phyloP scores from a whole-genome alignment of 2,329 filamentous ascomycete species.

The Colletotrichum sp. region DNA sequence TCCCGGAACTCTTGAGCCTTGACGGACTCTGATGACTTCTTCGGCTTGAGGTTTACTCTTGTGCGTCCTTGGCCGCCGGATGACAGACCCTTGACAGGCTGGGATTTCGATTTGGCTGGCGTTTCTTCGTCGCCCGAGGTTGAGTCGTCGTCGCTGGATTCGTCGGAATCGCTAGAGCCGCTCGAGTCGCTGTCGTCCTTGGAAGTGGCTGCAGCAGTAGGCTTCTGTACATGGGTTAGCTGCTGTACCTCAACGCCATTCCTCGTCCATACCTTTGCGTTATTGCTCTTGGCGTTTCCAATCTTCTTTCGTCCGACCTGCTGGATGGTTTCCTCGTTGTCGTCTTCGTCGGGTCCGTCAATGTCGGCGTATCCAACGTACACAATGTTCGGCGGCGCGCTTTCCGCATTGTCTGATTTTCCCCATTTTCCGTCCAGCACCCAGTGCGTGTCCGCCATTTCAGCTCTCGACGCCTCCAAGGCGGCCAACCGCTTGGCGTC shows the following conservation, averaged over 20 bases:
- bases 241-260: background rate
- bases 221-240: conserved; percentile 24
- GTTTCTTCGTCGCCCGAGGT: conserved; percentile 1
- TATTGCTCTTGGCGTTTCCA: conserved; percentile 30
- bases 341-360: conserved; percentile 37
- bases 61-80: conserved; percentile 12
- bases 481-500: conserved; percentile 68
- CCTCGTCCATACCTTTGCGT: conserved; percentile 29
- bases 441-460: conserved; percentile 76
- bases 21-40: conserved; percentile 44
- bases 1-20: conserved; percentile 59
- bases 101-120: conserved; percentile 8
- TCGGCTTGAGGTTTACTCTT: conserved; percentile 25
- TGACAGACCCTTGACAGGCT: conserved; percentile 25
- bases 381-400: conserved; percentile 58
- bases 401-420: background rate
- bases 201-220: conserved; percentile 10
- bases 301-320: conserved; percentile 41
- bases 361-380: conserved; percentile 60
- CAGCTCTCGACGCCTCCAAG: conserved; percentile 65
- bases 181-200: conserved; percentile 29
- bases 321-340: conserved; percentile 38
- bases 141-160: conserved; percentile 5
- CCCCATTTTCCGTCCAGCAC: conserved; percentile 61
- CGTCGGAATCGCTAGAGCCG: conserved; percentile 24